These are phyloP conservation scores for Thielaviopsis populi DNA, from an alignment of 2,329 filamentous ascomycete species.

Conservation along the genomic window DNA sequence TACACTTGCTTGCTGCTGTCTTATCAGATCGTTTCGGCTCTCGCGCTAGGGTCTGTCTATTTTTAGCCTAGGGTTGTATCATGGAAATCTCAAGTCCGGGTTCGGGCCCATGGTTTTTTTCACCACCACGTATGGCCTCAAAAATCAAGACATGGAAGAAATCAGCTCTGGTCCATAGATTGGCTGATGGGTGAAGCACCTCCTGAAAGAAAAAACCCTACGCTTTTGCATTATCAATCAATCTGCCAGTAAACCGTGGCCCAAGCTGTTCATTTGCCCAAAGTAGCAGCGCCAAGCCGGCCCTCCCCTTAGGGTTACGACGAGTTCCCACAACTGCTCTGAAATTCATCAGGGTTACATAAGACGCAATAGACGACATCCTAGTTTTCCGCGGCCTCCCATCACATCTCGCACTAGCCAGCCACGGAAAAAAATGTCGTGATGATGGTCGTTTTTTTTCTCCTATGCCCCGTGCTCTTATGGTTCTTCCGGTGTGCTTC, in stretches of 20 bases:
- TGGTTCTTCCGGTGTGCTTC: not conserved
- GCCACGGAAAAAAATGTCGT: conserved; percentile 3
- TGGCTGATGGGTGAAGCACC: no score
- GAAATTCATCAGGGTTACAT: not conserved
- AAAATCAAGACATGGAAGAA: not conserved
- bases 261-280: not conserved
- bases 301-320: not conserved
- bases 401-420: not conserved
- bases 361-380: not conserved
- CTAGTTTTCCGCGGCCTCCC: not conserved
- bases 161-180: no score
- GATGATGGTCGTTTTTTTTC: not conserved
- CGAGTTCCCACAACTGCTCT: not conserved
- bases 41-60: not conserved
- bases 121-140: not conserved
- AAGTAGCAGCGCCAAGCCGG: not conserved
- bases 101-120: no score
- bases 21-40: not conserved
- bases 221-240: no score
- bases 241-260: not conserved
- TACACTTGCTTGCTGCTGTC: not conserved
- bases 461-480: not conserved
- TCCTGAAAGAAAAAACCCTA: no score
- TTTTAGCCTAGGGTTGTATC: not conserved
- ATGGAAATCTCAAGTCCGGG: no score